Evolutionary conservation across 805 yeast species (phyloP), one percentile per base, ranked within the genome.

Genomic region (Saturnispora saitoi): DNA sequence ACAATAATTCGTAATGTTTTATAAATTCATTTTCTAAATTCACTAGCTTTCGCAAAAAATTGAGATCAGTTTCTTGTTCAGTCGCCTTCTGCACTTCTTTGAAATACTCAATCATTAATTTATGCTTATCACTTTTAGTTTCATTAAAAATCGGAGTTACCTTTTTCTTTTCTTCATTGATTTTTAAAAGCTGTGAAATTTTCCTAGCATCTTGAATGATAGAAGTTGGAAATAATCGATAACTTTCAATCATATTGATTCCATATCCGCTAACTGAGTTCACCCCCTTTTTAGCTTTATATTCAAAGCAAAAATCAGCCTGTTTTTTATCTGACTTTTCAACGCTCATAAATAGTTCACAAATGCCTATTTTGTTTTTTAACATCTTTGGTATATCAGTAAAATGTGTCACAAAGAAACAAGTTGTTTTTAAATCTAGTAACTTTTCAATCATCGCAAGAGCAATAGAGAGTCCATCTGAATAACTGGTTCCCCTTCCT

Each of bases 391-490:
- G 70, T 10, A 75, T 56, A 42, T 71, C 71, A 40, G 57, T 63
- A 50, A 72, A 74, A 61, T 75, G 80, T 0, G 79, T 73, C 3
- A 76, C 64, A 12, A 72, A 50, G 49, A 71, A 68, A 0, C 70
- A 68, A 0, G 64, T 59, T 20, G 68, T 58, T 4, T 54, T 53
- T 1, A 57, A 52, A 1, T 48, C 46, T 0, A 68, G 51, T 11
- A 75, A 52, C 42, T 61, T 60, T 50, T 75, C 76, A 22, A 69
- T 58, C 70, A 67, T 6, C 77, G 73, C 24, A 70, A 60, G 2
- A 78, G 45, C 71, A 2, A 79, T 68, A 2, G 81, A 67, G 45
- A 77, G 71, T 0, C 83, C 82, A 56, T 79, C 82, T 9, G 68
- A 68, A 8, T 67, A 59, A 36, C 75, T 69, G 2, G 79, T 61